Base-by-base conservation (phyloP, 805 yeast species). In the Torulaspora indica region DNA sequence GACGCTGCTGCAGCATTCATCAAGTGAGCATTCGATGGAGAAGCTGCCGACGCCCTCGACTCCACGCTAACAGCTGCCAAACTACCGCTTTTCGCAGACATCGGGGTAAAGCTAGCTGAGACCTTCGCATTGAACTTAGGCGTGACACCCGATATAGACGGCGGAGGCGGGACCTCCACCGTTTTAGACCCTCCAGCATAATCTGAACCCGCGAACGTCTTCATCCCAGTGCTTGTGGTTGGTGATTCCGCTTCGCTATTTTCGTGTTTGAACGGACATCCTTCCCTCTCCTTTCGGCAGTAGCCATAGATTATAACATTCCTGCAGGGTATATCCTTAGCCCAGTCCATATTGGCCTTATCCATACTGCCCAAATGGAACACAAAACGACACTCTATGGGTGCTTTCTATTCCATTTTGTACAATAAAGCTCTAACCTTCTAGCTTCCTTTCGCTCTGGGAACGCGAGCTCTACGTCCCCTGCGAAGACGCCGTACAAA, bases 231-330 rank as follows among this genome's bases (percentile, higher is more conserved):
- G 18, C 47, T 37, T 12, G 52, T 33, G 13, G 22, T 36, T 23
- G 14, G 48, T 14, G 34, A 37, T 17, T 23, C 37, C 33, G 47
- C 39, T 23, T 59, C 57, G 37, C 67, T 70, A 31, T 60, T 66
- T 46, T 76, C 83, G 61, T 86, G 95, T 40, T 78, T 79, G 60
- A 86, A 88, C 2, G 82, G 83, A 60, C 96, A 88, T 8, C 95
- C 95, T 56, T 86, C 87, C 53, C 84, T 83, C 55, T 85, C 89
- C 67, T 77, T 87, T 62, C 86, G 86, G 70, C 96, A 88, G 57
- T 76, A 86, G 3, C 96, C 96, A 68, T 87, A 88, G 27, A 86
- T 85, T 38, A 82, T 78, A 43, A 87, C 81, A 57, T 88, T 88
- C 61, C 89, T 76, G 67, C 96, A 88, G 44, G 84, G 89, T 23